Base-by-base conservation (phyloP, 345 rosid genomes). In the Hibiscus mutabilis region DNA sequence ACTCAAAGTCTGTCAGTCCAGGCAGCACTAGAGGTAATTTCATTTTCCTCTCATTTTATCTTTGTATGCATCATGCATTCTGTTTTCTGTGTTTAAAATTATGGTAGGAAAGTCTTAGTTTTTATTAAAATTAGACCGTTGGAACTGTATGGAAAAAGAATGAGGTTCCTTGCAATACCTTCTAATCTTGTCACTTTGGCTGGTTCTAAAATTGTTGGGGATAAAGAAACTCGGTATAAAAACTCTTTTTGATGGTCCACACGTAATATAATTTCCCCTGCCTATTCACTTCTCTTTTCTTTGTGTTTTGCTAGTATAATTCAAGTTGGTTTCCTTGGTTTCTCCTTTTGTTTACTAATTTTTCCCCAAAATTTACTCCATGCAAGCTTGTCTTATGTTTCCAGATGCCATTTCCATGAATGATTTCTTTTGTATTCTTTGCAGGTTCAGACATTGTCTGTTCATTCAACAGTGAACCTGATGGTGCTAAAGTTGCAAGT, bases 401-500 rank as follows among this genome's bases (percentile, higher is more conserved):
- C 44, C 46, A 33, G 66, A n/a, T 61, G 24, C 46, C 46, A 27
- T 69, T 22, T 61, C 8, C 52, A 6, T 42, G 55, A 19, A 53
- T 55, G 56, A 33, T 51, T 49, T 35, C 6, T 75, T 56, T 62
- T 18, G 66, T 60, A 7, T 4, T 37, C 65, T 68, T 75, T 68
- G 21, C 84, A 86, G 96, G 78, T 80, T 85, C 91, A 33, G 93
- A 84, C 22, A 80, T 87, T 70, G 79, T 82, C 68, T 75, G 86
- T 76, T 84, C 91, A 46, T 84, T 91, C 56, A 88, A 87, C 56
- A 83, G 85, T 80, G 91, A 78, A 72, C 75, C 85, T 16, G 83
- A 75, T 71, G 78, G 77, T 53, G 84, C 82, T 56, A 84, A 85
- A 82, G 85, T 76, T 68, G 73, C 78, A 55, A 75, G 70, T 79